phyloP scores from a whole-genome alignment of 2,329 filamentous ascomycete species.

The Clarireedia monteithiana region DNA sequence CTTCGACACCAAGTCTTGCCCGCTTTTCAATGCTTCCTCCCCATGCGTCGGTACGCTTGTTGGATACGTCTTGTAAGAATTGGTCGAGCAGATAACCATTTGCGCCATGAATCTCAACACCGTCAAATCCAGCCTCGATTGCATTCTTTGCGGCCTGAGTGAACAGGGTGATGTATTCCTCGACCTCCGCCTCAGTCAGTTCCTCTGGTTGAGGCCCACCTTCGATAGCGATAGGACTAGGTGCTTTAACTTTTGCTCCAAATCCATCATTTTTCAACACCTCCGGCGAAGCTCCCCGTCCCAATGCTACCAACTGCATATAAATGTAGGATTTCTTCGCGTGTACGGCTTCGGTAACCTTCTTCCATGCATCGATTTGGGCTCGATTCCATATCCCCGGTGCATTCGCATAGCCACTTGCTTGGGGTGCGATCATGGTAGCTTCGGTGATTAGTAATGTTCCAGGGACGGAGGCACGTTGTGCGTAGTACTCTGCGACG shows the following conservation, averaged over 20 bases:
- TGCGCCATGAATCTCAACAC: conserved; percentile 36
- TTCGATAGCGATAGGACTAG: conserved; percentile 20
- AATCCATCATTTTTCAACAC: conserved; percentile 18
- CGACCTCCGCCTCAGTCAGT: conserved; percentile 33
- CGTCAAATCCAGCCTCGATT: conserved; percentile 47
- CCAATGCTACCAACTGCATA: conserved; percentile 53
- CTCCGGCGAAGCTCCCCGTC: conserved; percentile 33
- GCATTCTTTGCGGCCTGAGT: conserved; percentile 34
- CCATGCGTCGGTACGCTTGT: conserved; percentile 47
- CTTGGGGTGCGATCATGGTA: conserved; percentile 39
- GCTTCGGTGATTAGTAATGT: conserved; percentile 51
- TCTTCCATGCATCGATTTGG: conserved; percentile 49
- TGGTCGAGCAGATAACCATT: conserved; percentile 30
- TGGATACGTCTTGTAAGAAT: conserved; percentile 34
- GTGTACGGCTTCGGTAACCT: conserved; percentile 51
- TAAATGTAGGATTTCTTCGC: conserved; percentile 49
- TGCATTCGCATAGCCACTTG: conserved; percentile 40
- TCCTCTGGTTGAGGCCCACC: conserved; percentile 20
- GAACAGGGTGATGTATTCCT: conserved; percentile 31
- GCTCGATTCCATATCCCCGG: conserved; percentile 47
- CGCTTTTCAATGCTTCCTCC: conserved; percentile 44
- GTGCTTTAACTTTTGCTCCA: conserved; percentile 15
- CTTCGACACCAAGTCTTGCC: conserved; percentile 43
- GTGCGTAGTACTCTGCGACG: conserved; percentile 44
- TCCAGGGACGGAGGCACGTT: conserved; percentile 41